These are phyloP conservation scores for Harringtonia lauricola DNA, from an alignment of 2,329 filamentous ascomycete genomes.

Conservation along the genomic window DNA sequence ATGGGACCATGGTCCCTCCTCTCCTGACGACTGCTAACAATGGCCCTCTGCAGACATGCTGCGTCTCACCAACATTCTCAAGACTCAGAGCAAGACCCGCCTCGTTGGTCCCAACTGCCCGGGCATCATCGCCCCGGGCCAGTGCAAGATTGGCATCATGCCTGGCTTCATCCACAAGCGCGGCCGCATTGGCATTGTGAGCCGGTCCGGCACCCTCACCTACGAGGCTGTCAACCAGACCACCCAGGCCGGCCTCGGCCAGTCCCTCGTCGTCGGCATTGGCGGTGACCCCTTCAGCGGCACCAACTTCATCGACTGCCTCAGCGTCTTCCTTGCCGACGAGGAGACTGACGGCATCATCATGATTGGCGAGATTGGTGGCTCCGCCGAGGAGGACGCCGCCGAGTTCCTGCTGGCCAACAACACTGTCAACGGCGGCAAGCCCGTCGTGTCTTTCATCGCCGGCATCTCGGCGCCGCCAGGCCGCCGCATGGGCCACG, in stretches of 20 bases:
- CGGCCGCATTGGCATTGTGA: conserved; percentile 96
- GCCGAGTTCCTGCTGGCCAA: conserved; percentile 89
- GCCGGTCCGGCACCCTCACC: conserved; percentile 92
- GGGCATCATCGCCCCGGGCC: conserved; percentile 85
- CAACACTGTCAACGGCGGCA: conserved; percentile 75
- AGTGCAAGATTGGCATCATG: conserved; percentile 99
- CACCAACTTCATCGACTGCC: conserved; percentile 99
- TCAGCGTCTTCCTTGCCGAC: conserved; percentile 93
- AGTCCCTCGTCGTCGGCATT: conserved; percentile 96
- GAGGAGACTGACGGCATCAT: conserved; percentile 97
- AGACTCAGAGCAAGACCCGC: conserved; percentile 93
- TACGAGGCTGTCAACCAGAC: conserved; percentile 99
- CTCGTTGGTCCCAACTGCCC: conserved; percentile 97
- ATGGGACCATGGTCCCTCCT: no score
- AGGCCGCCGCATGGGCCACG: conserved; percentile 96
- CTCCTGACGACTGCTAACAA: no score
- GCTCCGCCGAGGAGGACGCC: conserved; percentile 93
- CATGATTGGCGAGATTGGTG: conserved; percentile 99
- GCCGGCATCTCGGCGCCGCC: conserved; percentile 96
- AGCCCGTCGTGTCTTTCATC: conserved; percentile 97
- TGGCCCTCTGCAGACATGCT: conserved; percentile 68
- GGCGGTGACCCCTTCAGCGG: conserved; percentile 97
- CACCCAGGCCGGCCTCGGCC: conserved; percentile 89
- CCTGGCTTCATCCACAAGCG: conserved; percentile 99
- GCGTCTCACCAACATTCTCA: conserved; percentile 94